Percentiles rank a stretch among this genome's conserved stretches.
Conservation (phyloP, 208 protist species). For the Wallacemonas rigidus region DNA sequence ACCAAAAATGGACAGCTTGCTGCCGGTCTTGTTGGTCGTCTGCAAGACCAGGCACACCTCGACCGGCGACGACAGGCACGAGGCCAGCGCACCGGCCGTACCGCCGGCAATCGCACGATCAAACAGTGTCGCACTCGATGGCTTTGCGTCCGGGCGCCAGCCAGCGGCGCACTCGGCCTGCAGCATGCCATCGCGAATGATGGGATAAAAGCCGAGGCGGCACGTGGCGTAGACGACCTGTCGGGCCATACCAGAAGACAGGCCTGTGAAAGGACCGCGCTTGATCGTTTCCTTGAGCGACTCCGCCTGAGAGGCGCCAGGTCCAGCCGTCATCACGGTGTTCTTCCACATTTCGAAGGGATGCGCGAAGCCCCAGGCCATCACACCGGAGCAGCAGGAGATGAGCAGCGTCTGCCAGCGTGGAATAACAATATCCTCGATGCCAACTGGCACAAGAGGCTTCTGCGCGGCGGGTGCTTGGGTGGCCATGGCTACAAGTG, state of each 20-base stretch:
- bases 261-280: slow-evolving; percentile 85
- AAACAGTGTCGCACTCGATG: slow-evolving; percentile 48
- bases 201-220: slow-evolving; percentile 90
- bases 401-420: slow-evolving; percentile 71
- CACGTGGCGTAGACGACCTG: slow-evolving; percentile 91
- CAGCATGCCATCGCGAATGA: slow-evolving; percentile 83
- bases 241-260: slow-evolving; percentile 74
- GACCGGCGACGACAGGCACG: slow-evolving; percentile 83
- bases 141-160: slow-evolving; percentile 43
- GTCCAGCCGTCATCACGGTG: slow-evolving; percentile 81
- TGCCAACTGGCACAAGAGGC: not conserved
- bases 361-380: slow-evolving; percentile 91
- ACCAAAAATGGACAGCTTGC: slow-evolving; percentile 52
- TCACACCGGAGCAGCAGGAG: slow-evolving; percentile 79
- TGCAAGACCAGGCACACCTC: slow-evolving; percentile 93
- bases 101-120: slow-evolving; percentile 82
- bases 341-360: slow-evolving; percentile 95
- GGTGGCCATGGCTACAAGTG: not conserved
- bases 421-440: slow-evolving; percentile 34
- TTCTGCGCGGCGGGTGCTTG: not conserved
- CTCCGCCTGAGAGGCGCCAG: slow-evolving; percentile 51
- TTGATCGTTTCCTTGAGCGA: slow-evolving; percentile 45
- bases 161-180: slow-evolving; percentile 44
- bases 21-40: slow-evolving; percentile 60
- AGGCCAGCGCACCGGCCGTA: slow-evolving; percentile 80